phyloP scores from a whole-genome alignment of 176 grass and related monocot genomes.

The Carex pumila region DNA sequence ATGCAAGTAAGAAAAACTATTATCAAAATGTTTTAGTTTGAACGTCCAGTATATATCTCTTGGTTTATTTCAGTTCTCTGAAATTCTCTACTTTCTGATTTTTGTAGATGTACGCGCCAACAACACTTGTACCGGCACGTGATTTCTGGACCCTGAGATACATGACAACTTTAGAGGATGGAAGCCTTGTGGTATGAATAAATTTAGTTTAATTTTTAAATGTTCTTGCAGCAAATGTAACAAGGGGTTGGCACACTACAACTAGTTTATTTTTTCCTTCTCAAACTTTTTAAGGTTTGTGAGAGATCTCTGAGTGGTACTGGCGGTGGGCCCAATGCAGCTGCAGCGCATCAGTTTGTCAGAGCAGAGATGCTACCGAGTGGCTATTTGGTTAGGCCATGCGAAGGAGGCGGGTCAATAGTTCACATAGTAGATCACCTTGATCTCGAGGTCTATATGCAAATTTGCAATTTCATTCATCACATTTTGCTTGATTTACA shows the following conservation, averaged over 20 bases:
- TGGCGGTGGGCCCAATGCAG: slow-evolving; percentile 55
- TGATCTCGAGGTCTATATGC: slow-evolving; percentile 67
- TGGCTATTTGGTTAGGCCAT: slow-evolving; percentile 89
- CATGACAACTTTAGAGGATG: slow-evolving; percentile 79
- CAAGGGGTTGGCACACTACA: neutral
- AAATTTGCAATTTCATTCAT: neutral
- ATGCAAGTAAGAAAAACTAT: slow-evolving; percentile 64
- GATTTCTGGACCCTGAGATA: slow-evolving; percentile 98
- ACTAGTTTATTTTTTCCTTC: slow-evolving; percentile 11
- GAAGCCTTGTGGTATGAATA: slow-evolving; percentile 74
- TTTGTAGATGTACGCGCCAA: slow-evolving; percentile 90
- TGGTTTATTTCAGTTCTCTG: slow-evolving; percentile 2
- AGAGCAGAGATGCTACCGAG: slow-evolving; percentile 96
- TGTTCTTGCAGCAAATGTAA: neutral
- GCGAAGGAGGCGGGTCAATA: slow-evolving; percentile 81
- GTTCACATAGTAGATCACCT: slow-evolving; percentile 98
- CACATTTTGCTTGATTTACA: neutral
- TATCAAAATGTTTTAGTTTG: neutral
- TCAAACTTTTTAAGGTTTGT: slow-evolving; percentile 53
- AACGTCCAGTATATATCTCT: neutral
- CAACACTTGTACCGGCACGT: slow-evolving; percentile 83
- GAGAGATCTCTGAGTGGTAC: slow-evolving; percentile 94
- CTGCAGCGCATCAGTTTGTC: slow-evolving; percentile 75
- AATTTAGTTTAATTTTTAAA: neutral
- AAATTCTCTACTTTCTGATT: neutral